Evolutionary conservation across 2,329 filamentous ascomycete genomes (phyloP), one percentile per base, ranked within the genome.

Genomic region (Alternaria arbusti): DNA sequence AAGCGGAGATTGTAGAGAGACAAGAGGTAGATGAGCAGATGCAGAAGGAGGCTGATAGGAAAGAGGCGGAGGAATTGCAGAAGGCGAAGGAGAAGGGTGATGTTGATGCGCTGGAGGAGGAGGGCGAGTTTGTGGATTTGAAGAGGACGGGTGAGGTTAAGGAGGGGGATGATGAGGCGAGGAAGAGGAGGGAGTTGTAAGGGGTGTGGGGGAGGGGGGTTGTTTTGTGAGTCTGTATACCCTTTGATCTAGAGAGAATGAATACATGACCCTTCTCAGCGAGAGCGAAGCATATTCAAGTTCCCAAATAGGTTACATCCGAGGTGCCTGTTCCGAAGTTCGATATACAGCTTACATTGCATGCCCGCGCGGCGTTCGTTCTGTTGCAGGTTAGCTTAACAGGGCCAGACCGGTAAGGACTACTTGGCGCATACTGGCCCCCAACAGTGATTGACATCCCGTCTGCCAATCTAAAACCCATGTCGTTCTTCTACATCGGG

Each of bases 1-100:
- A 79, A 57, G 76, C 67, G 2, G 77, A 74, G 67, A 59, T 78
- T 65, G 75, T 76, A 10, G 74, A 75, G 46, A 64, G 67, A 47
- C 70, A 70, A 44, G 68, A 70, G 51, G 66, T 70, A 5, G 68
- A 70, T 49, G 68, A 70, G 61, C 59, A 68, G 50, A 70, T 70
- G 68, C 68, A 70, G 57, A 69, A 46, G 56, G 68, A 70, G 54
- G 68, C 68, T 13, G 60, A 70, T 23, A 59, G 15, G 20, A 65
- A 45, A n/a, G 64, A 68, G 6, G 47, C 43, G 5, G 56, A 67
- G 28, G 57, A 63, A 46, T 3, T 49, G 0, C 17, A 54, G 12
- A 54, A 60, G 11, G 56, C 47, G 5, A 50, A n/a, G 26, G 22
- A 22, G 0, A 56, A 44, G 26, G 63, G 54, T 6, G 47, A 58